Evolutionary conservation across 2,329 filamentous ascomycete species (phyloP), one percentile per base, ranked within the genome.

Genomic region (Helotiales sp.): DNA sequence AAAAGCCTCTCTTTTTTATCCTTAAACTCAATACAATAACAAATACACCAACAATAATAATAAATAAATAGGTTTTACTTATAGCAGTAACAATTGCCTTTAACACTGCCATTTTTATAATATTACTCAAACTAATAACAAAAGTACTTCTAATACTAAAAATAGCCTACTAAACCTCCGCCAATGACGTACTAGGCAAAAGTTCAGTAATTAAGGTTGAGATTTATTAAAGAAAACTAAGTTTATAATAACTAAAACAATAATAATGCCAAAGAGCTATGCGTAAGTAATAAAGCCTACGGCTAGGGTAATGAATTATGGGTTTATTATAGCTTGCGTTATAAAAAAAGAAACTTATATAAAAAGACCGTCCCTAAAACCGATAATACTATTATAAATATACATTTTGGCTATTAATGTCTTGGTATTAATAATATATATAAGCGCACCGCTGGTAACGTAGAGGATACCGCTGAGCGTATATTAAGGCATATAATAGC

Each of bases 231-330:
- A 70, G 73, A 80, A 82, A 15, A 80, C 74, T 0, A 72, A 73
- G 50, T 79, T 80, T 5, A 79, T 76, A 49, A 81, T 80, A 2
- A 78, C 75, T 6, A 81, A 71, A 0, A 77, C 74, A 65, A 81
- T 78, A 0, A 79, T 78, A 13, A 77, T 72, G 6, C 79, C 78
- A 6, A 70, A 71, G 2, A 80, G 71, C 66, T 81, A 79, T 0
- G 76, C 78, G 34, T 75, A 75, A 15, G 75, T 78, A 50, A 81
- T 80, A 70, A 79, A 81, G 1, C 79, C 78, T 6, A 82, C 76
- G 1, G 78, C 78, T 1, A 72, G 68, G 6, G 78, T 61, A 2
- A 80, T 72, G 6, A 77, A 61, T 0, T 73, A 61, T 2, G 76
- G 74, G 1, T 71, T 65, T 3, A 80, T 79, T 15, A 77, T 75